Evolutionary conservation across 179 eudicot species (phyloP), one percentile per base, ranked within the genome.

Genomic region (Pouteria campechiana): DNA sequence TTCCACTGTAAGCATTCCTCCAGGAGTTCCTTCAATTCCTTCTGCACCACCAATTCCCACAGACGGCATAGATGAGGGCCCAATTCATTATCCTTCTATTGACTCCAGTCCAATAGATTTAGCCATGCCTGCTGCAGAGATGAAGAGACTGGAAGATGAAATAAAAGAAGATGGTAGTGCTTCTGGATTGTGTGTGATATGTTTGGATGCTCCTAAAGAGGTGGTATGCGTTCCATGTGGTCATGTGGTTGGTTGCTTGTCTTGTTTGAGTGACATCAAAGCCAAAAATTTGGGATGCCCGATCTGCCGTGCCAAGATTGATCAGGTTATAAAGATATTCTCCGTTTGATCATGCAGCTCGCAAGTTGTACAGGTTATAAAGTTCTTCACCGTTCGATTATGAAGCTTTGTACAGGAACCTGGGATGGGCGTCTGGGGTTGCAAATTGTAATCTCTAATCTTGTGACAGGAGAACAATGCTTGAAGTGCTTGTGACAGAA

Each of bases 201-300:
- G 98, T 65, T 75, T 90, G 41, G 96, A 90, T 67, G 96, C 92
- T 19, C 81, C 82, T 0, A 75, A 77, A 4, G 99, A 90, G 61
- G 96, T 87, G 31, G 96, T 84, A 31, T 90, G 99, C 28, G 68
- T 90, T 2, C 99, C 99, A 2, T 90, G 99, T 47, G 99, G 99
- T 12, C 98, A 90, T 63, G 70, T 90, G 99, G 87, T 81, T 46
- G 99, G 98, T 19, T 90, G 99, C 71, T 79, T 90, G 78, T 64
- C 88, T 7, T 90, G 99, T 68, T 70, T 90, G 76, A 78, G 55
- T 43, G 96, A 82, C 55, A 56, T 90, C 19, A 77, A 75, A 54
- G 67, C 45, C 40, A 90, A 87, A 58, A 79, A 79, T 13, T 79
- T 78, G 83, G 99, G 99, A 11, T 87, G 96, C 61, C 99, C 96